phyloP scores from a whole-genome alignment of 495 filamentous ascomycete genomes.

The Daldinia caldariorum region DNA sequence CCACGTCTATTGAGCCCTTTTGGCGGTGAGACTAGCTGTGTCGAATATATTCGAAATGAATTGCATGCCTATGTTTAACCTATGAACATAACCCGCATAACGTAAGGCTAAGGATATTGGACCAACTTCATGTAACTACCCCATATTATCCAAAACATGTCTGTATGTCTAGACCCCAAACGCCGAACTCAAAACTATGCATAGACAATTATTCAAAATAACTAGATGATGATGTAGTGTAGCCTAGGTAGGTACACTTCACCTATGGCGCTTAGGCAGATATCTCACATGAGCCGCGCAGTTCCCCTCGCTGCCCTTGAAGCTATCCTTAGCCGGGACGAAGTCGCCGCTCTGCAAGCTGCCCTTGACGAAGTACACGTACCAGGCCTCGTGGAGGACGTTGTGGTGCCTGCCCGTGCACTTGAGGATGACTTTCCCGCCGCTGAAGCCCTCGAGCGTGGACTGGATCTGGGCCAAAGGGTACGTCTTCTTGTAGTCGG shows the following conservation, averaged over 20 bases:
- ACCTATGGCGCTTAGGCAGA: conserved; percentile 50
- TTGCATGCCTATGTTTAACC: not conserved
- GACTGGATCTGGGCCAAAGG: conserved; percentile 67
- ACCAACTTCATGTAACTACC: not conserved
- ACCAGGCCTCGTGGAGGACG: conserved; percentile 82
- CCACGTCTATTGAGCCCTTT: too few species aligned
- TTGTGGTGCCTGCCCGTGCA: conserved; percentile 62
- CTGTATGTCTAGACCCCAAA: conserved; percentile 12
- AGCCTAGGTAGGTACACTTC: conserved; percentile 4
- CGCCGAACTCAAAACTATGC: conserved; percentile 19
- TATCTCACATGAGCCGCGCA: conserved; percentile 52
- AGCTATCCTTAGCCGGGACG: conserved; percentile 60
- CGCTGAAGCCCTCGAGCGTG: conserved; percentile 70
- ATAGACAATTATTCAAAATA: conserved; percentile 22
- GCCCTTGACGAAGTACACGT: conserved; percentile 82
- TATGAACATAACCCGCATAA: not conserved
- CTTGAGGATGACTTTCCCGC: conserved; percentile 72
- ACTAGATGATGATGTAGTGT: not conserved
- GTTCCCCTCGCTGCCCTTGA: conserved; percentile 51
- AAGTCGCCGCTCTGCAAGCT: conserved; percentile 80
- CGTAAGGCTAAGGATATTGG: not conserved
- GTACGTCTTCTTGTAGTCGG: conserved; percentile 69
- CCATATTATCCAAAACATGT: not conserved
- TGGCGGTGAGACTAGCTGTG: too few species aligned
- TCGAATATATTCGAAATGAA: not conserved